phyloP scores from a whole-genome alignment of 768 basidiomycete species.

The Solioccasus polychromus region DNA sequence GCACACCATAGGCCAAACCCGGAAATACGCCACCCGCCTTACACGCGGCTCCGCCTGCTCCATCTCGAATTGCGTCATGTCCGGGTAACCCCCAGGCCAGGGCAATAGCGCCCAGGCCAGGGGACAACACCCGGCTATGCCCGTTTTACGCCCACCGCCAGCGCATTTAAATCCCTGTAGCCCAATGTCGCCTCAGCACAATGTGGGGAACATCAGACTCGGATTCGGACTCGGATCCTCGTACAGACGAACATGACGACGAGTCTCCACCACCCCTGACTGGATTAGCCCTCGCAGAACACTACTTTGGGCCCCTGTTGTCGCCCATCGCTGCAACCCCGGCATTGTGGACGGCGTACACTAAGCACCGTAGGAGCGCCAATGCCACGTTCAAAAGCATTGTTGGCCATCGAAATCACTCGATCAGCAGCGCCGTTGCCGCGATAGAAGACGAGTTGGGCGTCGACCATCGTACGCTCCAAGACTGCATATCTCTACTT shows the following conservation, averaged over 20 bases:
- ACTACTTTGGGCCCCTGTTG: constrained; percentile 6
- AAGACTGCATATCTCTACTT: constrained; percentile 6
- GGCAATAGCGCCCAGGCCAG: too few species aligned
- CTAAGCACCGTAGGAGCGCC: constrained; percentile 2
- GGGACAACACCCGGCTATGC: too few species aligned
- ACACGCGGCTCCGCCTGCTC: too few species aligned
- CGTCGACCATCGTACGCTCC: background rate
- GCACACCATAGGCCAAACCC: constrained; percentile 4
- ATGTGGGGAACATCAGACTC: background rate
- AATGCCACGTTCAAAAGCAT: background rate
- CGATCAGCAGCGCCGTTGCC: background rate
- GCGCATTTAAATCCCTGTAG: too few species aligned
- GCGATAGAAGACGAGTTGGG: constrained; percentile 4
- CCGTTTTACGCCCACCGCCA: too few species aligned
- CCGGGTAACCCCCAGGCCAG: too few species aligned
- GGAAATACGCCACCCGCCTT: too few species aligned
- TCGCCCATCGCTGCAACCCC: constrained; percentile 2
- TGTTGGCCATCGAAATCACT: background rate
- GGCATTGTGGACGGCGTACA: constrained; percentile 5
- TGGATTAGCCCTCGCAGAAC: constrained; percentile 6
- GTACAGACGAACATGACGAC: too few species aligned
- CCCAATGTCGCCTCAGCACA: too few species aligned
- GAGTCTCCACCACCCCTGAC: too few species aligned
- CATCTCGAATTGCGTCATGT: too few species aligned
- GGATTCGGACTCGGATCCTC: too few species aligned